Conservation (phyloP, 768 basidiomycete genomes). For the Zangia roseola region DNA sequence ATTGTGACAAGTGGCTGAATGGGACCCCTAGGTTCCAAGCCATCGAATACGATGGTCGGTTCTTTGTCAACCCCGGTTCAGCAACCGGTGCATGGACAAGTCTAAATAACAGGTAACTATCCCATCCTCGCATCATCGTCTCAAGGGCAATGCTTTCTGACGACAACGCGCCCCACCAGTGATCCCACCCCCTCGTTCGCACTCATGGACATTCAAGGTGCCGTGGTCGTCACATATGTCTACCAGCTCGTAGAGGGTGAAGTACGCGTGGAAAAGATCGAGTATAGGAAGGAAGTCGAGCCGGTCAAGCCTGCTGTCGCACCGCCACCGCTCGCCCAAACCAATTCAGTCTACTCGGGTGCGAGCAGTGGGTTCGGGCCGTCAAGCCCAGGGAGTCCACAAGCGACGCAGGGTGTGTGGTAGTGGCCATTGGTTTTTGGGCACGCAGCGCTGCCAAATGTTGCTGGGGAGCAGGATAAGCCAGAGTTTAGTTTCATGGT, state of each 20-base stretch:
- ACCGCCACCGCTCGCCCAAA: constrained; percentile 20
- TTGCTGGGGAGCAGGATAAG: neutral
- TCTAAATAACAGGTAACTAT: constrained; percentile 15
- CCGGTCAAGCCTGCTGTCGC: constrained; percentile 30
- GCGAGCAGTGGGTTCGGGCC: constrained; percentile 19
- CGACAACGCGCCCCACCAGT: constrained; percentile 36
- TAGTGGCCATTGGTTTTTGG: constrained; percentile 4
- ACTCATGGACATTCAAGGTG: constrained; percentile 96
- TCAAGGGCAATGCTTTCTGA: too few species aligned
- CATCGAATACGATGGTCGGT: constrained; percentile 84
- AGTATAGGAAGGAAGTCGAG: constrained; percentile 68
- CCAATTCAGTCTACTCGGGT: constrained; percentile 34
- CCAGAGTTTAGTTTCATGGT: neutral
- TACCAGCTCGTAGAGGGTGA: constrained; percentile 94
- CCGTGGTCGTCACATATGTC: constrained; percentile 95
- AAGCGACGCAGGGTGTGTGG: constrained; percentile 28
- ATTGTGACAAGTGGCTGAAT: neutral
- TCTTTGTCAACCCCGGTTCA: constrained; percentile 95
- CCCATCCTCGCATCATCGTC: too few species aligned
- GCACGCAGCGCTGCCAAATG: neutral
- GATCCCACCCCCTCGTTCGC: constrained; percentile 94
- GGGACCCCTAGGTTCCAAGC: constrained; percentile 75
- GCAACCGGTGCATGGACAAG: constrained; percentile 96
- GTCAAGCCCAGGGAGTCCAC: constrained; percentile 27
- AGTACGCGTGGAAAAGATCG: constrained; percentile 90